Evolutionary conservation across 352 stramenopile species (phyloP), one percentile per base, ranked within the genome.

Genomic region (Pythium plurisporium): DNA sequence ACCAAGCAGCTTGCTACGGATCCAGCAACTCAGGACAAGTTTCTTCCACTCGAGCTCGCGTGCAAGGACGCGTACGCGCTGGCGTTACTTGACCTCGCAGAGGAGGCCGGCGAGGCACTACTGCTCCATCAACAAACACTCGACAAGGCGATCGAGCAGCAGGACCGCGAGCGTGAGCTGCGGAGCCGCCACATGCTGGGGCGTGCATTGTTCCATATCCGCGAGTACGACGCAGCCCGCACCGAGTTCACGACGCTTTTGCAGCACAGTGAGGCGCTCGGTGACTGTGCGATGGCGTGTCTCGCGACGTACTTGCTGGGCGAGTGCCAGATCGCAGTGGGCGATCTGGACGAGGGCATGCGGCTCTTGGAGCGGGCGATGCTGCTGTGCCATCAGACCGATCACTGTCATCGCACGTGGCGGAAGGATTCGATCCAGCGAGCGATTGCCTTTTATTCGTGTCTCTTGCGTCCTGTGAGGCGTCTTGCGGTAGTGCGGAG

Each of bases 401-500:
- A 62, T 1, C 69, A 79, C 27, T 78, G 67, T 10, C 49, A 45
- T 0, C 52, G 59, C 11, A 65, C 64, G 26, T 83, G 73, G 78
- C 65, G 75, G 0, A 26, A 37, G 7, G 60, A 59, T 1, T 85
- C 78, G 1, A 64, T 87, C 22, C 65, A 82, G 47, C 64, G 74
- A 7, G 77, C 77, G 1, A 82, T 87, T 26, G 70, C 29, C 17
- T 86, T 87, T 54, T 87, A 87, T 58, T 57, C 66, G 2, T 65
- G 59, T 17, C 48, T 87, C 48, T 55, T 53, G 22, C 62, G 63
- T 2, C 53, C 53, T 14, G 47, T 49, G 5, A 52, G 57, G 17
- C 75, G 73, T 33, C 65, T 65, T 64, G 53, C 64, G 36, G 62
- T 82, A 41, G 29, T 44, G 17, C 37, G 23, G 27, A 12, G 25